Base-by-base conservation (phyloP, 2,329 filamentous ascomycete species). In the Nannizziopsis barbatae region DNA sequence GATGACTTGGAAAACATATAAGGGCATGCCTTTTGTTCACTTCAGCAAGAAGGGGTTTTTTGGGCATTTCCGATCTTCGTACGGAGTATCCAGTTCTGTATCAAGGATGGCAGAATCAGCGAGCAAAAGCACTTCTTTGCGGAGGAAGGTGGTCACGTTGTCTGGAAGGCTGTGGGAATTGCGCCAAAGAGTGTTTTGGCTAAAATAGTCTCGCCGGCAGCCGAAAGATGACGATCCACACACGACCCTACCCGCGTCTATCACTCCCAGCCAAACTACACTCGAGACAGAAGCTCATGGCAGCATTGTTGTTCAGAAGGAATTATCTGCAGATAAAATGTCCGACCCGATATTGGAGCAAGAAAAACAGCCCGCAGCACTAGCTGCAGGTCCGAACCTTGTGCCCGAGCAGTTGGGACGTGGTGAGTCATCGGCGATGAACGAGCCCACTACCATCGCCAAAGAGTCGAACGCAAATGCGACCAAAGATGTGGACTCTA, bases 401-500 rank as follows among this genome's bases (percentile, higher is more conserved):
- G 4, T 27, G 22, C 22, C 22, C 22, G 35, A 3, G 30, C 38
- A 36, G 36, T 12, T 18, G 36, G 32, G 14, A 9, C 30, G 27
- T 17, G 31, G 45, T 42, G 45, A 47, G 36, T 47, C 45, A 47
- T 35, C 38, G 17, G 17, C 18, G 37, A 35, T 17, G 38, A 45
- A 39, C 12, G 37, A 12, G 37, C 37, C 43, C 20, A 15, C 42
- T 6, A 42, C 17, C 17, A 9, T 22, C 18, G 15, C 48, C 35
- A 46, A 32, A 27, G 39, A 17, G 22, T 11, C 47, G 9, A 37
- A 14, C 12, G 11, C 38, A 4, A 47, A 41, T n/a, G 32, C 46
- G 17, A 15, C 4, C 27, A 50, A 52, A 42, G 59, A 31, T 9
- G 35, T 32, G 17, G 32, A 22, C 12, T 22, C 31, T 8, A 22